These are phyloP conservation scores for Alternaria sp. DNA, from an alignment of 2,329 filamentous ascomycete species.

Conservation along the genomic window DNA sequence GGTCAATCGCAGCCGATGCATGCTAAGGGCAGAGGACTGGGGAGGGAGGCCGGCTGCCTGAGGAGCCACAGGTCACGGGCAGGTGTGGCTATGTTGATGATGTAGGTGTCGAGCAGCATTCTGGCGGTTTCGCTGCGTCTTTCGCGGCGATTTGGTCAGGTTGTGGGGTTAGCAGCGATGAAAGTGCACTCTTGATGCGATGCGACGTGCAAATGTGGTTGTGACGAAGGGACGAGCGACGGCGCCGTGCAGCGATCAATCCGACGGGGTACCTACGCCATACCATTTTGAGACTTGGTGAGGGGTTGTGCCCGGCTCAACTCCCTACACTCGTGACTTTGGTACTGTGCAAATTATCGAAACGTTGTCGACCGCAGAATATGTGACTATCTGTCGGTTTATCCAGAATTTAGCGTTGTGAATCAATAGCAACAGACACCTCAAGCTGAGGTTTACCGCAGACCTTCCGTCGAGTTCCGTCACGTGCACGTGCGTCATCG, in stretches of 20 bases:
- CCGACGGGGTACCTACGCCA: slow-evolving; percentile 22
- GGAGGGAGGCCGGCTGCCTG: slow-evolving; percentile 34
- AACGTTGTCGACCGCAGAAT: too few species aligned
- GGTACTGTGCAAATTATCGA: not conserved
- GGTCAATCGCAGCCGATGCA: slow-evolving; percentile 11
- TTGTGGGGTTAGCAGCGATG: slow-evolving; percentile 32
- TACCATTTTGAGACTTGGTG: slow-evolving; percentile 21
- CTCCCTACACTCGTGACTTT: slow-evolving; percentile 15
- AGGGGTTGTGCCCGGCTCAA: slow-evolving; percentile 15
- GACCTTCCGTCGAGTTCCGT: not conserved
- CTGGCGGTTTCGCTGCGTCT: slow-evolving; percentile 25
- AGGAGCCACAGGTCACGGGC: slow-evolving; percentile 27
- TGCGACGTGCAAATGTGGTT: slow-evolving; percentile 27
- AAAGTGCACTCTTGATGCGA: slow-evolving; percentile 23
- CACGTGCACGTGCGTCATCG: not conserved
- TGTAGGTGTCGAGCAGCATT: slow-evolving; percentile 20
- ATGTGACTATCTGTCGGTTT: not conserved
- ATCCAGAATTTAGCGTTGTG: not conserved
- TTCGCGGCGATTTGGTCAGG: slow-evolving; percentile 28
- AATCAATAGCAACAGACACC: not conserved
- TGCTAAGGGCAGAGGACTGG: slow-evolving; percentile 18
- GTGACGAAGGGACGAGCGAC: slow-evolving; percentile 26
- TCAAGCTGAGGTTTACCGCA: not conserved
- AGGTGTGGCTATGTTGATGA: slow-evolving; percentile 37
- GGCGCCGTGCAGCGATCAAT: slow-evolving; percentile 31